Percentiles rank a stretch among this genome's conserved stretches.
phyloP scores from a whole-genome alignment of 106 monocot genomes.

The Chionographis japonica region DNA sequence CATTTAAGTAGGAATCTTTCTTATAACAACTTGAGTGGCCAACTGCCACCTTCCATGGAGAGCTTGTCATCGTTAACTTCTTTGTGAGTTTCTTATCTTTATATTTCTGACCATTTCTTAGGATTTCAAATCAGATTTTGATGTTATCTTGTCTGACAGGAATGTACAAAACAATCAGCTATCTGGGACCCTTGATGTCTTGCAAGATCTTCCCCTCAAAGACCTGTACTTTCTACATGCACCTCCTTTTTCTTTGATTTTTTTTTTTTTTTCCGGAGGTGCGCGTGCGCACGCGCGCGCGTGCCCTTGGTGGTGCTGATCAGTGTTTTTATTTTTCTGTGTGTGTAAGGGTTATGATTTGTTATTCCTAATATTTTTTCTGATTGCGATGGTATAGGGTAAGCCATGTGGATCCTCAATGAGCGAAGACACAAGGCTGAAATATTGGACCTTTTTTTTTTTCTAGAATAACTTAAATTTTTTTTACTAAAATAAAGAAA shows the following conservation, averaged over 20 bases:
- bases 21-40: conserved; percentile 72
- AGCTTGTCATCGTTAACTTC: conserved; percentile 64
- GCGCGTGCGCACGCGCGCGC: no score
- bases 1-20: conserved; percentile 67
- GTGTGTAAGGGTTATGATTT: no score
- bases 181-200: conserved; percentile 66
- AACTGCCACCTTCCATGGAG: conserved; percentile 66
- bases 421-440: no score
- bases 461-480: no score
- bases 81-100: conserved; percentile 45
- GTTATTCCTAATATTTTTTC: no score
- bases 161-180: conserved; percentile 76
- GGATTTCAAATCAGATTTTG: background rate
- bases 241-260: background rate
- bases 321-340: no score
- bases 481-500: no score
- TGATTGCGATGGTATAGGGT: no score
- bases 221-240: conserved; percentile 54
- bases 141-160: conserved; percentile 37
- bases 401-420: no score
- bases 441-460: no score
- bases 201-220: conserved; percentile 81
- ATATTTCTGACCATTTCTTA: background rate
- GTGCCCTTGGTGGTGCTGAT: no score
- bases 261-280: background rate